Base-by-base conservation (phyloP, 2,329 filamentous ascomycete species). In the Fusarium secorum region DNA sequence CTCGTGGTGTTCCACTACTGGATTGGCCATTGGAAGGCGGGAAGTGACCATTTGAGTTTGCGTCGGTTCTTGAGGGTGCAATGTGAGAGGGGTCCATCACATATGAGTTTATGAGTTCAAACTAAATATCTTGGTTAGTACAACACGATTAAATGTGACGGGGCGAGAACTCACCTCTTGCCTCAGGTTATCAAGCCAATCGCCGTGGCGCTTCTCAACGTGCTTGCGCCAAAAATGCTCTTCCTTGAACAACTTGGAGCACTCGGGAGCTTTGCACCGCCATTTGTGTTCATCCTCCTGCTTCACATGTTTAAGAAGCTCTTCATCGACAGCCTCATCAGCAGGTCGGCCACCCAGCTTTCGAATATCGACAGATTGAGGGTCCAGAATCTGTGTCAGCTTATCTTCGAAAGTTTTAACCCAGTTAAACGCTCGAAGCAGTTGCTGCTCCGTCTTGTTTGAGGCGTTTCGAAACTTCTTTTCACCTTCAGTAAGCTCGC, bases 391-490 rank as follows among this genome's bases (percentile, higher is more conserved):
- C 79, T 98, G 95, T 78, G 93, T 85, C 55, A 99, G 87, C 83
- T 99, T 99, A 78, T 99, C 96, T 79, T 99, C 96, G 76, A 97
- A 99, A 0, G 96, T 98, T 84, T 93, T 97, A 66, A 99, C 97
- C 96, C 97, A 99, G 78, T 98, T 99, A 83, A 94, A 98, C 0
- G 96, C 96, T 62, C 95, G 91, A 77, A 97, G 93, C 18, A 98
- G 88, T 79, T 98, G 96, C 79, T 97, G 94, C 76, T 97, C 94
- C 8, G 90, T 90, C 83, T 97, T 97, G 54, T 87, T 90, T 28
- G 87, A 87, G 20, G 90, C 86, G 64, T 88, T 90, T 60, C 89
- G 87, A 68, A 91, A 90, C 76, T 93, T 94, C 77, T 92, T 92
- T 66, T 96, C 93, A 10, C 87, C 88, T 13, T 82, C 81, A 3